Percentiles rank a stretch among this genome's conserved stretches.
Evolutionary conservation across 495 filamentous ascomycete genomes (phyloP).

Genomic region (Evansstolkia leycettana): DNA sequence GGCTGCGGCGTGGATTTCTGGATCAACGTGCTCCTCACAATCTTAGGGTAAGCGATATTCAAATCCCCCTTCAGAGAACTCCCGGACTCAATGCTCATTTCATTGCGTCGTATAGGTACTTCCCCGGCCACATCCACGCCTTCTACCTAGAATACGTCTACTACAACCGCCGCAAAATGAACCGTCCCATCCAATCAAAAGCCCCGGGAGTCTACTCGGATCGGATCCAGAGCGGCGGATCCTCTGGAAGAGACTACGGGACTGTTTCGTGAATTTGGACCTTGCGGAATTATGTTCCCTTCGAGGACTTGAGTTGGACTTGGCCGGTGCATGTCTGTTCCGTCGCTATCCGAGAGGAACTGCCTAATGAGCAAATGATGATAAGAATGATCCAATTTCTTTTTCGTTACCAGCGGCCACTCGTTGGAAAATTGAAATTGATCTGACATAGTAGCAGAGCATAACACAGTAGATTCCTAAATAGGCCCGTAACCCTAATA

Average conservation of each 20-base stretch:
- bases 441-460: too few species aligned
- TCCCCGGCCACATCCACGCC: slow-evolving; percentile 78
- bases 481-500: too few species aligned
- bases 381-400: too few species aligned
- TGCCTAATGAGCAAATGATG: too few species aligned
- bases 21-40: slow-evolving; percentile 51
- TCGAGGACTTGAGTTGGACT: too few species aligned
- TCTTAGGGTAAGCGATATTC: slow-evolving; percentile 38
- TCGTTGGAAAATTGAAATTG: too few species aligned
- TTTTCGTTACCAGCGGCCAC: too few species aligned
- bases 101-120: slow-evolving; percentile 33
- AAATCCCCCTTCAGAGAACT: not conserved
- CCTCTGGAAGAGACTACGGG: slow-evolving; percentile 31
- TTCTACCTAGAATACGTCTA: slow-evolving; percentile 89
- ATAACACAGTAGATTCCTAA: too few species aligned
- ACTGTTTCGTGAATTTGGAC: slow-evolving; percentile 22
- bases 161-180: slow-evolving; percentile 55
- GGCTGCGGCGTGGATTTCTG: slow-evolving; percentile 53
- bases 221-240: slow-evolving; percentile 60
- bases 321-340: too few species aligned
- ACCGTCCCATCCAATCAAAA: slow-evolving; percentile 24
- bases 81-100: not conserved
- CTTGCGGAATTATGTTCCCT: slow-evolving; percentile 1
- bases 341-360: too few species aligned
- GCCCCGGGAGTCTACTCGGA: slow-evolving; percentile 74